Percentiles rank a stretch among this genome's conserved stretches.
Conservation (phyloP, 225 moss, liverwort and hornwort genomes). For the Pleurozium schreberi region DNA sequence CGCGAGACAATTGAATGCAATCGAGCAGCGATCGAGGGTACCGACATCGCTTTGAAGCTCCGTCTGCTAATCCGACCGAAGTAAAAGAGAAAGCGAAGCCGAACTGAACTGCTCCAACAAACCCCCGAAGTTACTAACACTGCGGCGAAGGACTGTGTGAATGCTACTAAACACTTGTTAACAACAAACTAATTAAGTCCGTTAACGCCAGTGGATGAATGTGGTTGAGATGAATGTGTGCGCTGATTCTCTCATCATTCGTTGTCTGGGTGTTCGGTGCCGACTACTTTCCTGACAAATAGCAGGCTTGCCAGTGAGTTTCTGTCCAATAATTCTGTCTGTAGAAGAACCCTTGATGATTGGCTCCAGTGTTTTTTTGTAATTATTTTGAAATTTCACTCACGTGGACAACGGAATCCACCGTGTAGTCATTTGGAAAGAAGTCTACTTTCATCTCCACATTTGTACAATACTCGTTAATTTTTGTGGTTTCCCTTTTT, state of each 20-base stretch:
- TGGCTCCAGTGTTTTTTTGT: not conserved
- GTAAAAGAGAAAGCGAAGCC: not conserved
- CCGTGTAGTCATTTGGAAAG: too few species aligned
- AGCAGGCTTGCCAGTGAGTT: too few species aligned
- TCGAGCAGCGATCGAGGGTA: constrained; percentile 1
- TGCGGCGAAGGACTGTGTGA: not conserved
- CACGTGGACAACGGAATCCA: not conserved
- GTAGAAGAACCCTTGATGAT: not conserved
- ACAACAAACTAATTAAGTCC: not conserved
- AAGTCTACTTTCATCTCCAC: not conserved
- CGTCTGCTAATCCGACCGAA: not conserved
- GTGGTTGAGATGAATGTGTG: not conserved
- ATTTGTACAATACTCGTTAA: not conserved
- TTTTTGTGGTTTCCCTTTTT: too few species aligned
- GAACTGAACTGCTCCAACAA: not conserved
- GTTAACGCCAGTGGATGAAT: not conserved
- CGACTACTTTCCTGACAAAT: not conserved
- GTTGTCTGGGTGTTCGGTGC: not conserved
- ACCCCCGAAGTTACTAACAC: not conserved
- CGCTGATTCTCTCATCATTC: not conserved
- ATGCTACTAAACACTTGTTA: not conserved
- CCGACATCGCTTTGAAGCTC: constrained; percentile 11
- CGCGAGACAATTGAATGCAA: not conserved
- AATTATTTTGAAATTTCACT: not conserved
- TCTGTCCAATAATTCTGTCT: not conserved